Evolutionary conservation across 2,329 filamentous ascomycete genomes (phyloP).

Genomic region (Diaporthe vaccinii): DNA sequence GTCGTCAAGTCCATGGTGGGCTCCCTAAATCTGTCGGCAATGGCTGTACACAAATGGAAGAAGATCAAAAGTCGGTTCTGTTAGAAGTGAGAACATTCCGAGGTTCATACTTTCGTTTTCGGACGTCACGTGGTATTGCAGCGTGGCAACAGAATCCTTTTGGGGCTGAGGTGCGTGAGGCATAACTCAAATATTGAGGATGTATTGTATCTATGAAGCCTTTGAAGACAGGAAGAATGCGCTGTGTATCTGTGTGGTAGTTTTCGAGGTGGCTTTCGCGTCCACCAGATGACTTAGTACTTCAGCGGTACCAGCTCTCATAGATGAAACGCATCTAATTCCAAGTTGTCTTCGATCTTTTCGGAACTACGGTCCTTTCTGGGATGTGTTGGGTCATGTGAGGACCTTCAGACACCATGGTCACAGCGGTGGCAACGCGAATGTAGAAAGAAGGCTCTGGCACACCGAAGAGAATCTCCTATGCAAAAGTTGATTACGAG

Average conservation of each 20-base stretch:
- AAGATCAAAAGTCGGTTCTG: no score
- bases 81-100: no score
- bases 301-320: background rate
- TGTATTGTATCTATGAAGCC: background rate
- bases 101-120: background rate
- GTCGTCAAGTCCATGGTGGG: background rate
- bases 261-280: background rate
- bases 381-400: no score
- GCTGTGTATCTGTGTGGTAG: background rate
- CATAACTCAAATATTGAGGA: background rate
- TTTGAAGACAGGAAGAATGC: background rate
- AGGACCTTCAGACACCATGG: no score
- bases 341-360: background rate
- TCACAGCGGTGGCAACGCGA: no score
- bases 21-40: background rate
- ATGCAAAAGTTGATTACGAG: no score
- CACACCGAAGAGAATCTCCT: no score
- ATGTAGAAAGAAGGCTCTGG: no score
- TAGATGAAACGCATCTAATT: background rate
- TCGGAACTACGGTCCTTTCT: no score
- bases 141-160: background rate
- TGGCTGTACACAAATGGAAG: background rate
- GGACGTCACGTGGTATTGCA: background rate
- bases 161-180: background rate
- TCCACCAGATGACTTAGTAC: background rate